Conservation (phyloP, 179 eudicot species). For the Spinacia oleracea region DNA sequence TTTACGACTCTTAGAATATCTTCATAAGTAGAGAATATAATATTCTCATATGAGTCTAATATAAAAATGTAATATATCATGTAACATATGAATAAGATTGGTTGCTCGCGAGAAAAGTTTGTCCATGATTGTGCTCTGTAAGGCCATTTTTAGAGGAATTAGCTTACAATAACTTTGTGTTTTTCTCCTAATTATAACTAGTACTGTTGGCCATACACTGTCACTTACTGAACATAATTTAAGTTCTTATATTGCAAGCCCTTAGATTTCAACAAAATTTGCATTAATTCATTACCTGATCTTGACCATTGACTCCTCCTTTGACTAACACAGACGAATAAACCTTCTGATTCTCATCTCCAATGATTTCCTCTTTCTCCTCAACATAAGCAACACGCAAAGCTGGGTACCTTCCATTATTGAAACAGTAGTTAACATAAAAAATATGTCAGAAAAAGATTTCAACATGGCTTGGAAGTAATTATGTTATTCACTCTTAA, state of each 20-base stretch:
- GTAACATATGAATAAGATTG: no score
- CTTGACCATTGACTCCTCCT: constrained; percentile 85
- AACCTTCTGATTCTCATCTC: constrained; percentile 40
- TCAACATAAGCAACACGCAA: constrained; percentile 95
- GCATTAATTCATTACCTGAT: constrained; percentile 58
- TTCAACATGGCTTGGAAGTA: not conserved
- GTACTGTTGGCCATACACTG: no score
- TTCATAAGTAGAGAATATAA: no score
- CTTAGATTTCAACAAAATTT: not conserved
- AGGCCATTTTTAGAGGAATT: no score
- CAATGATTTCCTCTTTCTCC: constrained; percentile 63
- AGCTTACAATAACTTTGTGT: not conserved
- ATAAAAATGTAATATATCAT: no score
- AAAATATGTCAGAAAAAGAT: not conserved
- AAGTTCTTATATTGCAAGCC: not conserved
- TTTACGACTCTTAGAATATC: no score
- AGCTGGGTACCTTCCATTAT: constrained; percentile 71
- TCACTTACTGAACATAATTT: not conserved
- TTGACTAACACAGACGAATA: constrained; percentile 84
- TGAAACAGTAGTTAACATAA: constrained; percentile 13
- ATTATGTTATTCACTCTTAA: not conserved
- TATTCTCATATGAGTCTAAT: no score
- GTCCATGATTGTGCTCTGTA: no score
- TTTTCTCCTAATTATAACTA: no score
- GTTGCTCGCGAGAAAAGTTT: no score